phyloP scores from a whole-genome alignment of 192 early-diverging fungal genomes.

The Umbelopsis vinacea region DNA sequence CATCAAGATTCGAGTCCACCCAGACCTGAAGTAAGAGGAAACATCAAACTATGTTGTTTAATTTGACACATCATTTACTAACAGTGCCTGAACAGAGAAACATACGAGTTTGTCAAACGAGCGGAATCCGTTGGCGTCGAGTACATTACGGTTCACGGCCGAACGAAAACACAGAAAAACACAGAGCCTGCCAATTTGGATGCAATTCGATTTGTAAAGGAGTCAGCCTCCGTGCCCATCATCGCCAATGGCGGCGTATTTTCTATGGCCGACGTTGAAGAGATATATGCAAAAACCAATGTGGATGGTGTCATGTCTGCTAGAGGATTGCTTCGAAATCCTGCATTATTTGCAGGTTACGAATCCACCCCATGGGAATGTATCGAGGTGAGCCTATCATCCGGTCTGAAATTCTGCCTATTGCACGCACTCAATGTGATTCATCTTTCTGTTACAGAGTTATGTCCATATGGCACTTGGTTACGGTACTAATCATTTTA shows the following conservation, averaged over 20 bases:
- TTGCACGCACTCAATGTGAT: too few relatives aligned
- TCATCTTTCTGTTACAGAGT: constrained; percentile 26
- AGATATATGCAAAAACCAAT: constrained; percentile 74
- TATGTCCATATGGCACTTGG: constrained; percentile 71
- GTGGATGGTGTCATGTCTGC: constrained; percentile 94
- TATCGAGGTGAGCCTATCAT: constrained; percentile 54
- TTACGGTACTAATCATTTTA: constrained; percentile 83
- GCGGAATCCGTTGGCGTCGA: constrained; percentile 88
- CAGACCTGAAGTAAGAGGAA: constrained; percentile 54
- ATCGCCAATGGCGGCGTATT: constrained; percentile 92
- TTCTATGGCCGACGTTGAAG: constrained; percentile 71
- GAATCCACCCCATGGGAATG: constrained; percentile 78
- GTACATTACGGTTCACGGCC: constrained; percentile 90
- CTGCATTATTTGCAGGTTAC: constrained; percentile 89
- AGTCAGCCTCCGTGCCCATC: constrained; percentile 77
- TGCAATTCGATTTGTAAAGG: constrained; percentile 83
- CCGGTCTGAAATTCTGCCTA: neutral
- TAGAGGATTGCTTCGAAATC: constrained; percentile 88
- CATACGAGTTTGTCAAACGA: constrained; percentile 82
- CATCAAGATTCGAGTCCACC: constrained; percentile 90
- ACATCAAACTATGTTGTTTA: neutral
- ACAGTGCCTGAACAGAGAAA: constrained; percentile 52
- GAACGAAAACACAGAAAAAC: constrained; percentile 80
- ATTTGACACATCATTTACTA: neutral
- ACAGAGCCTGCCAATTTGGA: constrained; percentile 83